Conservation (phyloP, 768 basidiomycete genomes). For the Agaricus blazei region DNA sequence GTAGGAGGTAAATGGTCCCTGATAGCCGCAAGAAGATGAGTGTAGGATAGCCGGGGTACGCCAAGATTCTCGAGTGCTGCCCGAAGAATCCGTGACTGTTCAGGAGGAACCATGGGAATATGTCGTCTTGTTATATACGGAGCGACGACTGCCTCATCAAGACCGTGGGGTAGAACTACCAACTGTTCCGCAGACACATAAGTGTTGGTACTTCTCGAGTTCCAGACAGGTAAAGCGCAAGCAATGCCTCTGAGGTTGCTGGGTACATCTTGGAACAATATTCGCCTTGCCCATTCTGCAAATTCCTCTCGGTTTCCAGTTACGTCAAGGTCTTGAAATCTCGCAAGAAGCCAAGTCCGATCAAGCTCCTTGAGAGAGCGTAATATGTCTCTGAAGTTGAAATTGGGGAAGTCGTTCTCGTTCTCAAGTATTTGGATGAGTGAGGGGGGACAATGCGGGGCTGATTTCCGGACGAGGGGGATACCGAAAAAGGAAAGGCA, state of each 20-base stretch:
- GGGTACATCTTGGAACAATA: not conserved
- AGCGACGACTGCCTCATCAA: constrained; percentile 1
- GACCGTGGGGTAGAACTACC: not conserved
- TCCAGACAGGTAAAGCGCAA: constrained; percentile 27
- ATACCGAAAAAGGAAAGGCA: not conserved
- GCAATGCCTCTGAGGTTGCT: not conserved
- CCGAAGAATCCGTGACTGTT: not conserved
- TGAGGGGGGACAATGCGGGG: not conserved
- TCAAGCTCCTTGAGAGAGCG: not conserved
- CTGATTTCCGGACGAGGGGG: not conserved
- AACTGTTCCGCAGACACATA: constrained; percentile 2
- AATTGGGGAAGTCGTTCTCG: not conserved
- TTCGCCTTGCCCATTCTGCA: not conserved
- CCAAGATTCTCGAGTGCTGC: not conserved
- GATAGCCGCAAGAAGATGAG: not conserved
- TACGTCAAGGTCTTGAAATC: not conserved
- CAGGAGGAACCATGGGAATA: not conserved
- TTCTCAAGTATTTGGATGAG: not conserved
- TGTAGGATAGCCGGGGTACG: not conserved
- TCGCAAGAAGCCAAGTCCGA: not conserved
- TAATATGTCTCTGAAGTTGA: not conserved
- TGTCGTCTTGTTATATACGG: not conserved
- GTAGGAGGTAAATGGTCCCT: not conserved
- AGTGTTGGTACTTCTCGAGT: not conserved
- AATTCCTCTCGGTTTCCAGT: not conserved